phyloP scores from a whole-genome alignment of 1,284 basidiomycete species.

The Takashimella koratensis region DNA sequence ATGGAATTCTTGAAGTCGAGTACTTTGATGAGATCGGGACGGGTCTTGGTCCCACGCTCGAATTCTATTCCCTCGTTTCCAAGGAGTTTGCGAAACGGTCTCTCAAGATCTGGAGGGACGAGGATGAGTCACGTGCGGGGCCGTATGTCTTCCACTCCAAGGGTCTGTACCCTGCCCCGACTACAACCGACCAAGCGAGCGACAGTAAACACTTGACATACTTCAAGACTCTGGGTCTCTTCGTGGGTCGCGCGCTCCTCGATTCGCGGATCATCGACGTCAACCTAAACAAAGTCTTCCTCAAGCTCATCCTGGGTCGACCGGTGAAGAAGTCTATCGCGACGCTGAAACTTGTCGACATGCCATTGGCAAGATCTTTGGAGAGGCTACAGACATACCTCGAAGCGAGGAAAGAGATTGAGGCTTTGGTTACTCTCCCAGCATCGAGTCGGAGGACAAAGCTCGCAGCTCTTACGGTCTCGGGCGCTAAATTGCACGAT shows the following conservation, averaged over 20 bases:
- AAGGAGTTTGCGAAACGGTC: constrained; percentile 86
- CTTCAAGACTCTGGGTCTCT: constrained; percentile 88
- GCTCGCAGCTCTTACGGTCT: constrained; percentile 52
- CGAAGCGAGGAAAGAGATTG: constrained; percentile 49
- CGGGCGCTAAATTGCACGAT: constrained; percentile 65
- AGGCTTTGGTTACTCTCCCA: constrained; percentile 39
- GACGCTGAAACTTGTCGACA: constrained; percentile 78
- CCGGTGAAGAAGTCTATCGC: constrained; percentile 76
- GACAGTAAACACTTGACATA: constrained; percentile 57
- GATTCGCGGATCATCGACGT: constrained; percentile 97
- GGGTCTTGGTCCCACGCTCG: constrained; percentile 94
- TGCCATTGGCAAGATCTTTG: constrained; percentile 78
- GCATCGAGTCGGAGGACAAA: constrained; percentile 42
- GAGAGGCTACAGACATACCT: constrained; percentile 64
- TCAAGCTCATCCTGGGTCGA: constrained; percentile 81
- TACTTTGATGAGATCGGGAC: constrained; percentile 99
- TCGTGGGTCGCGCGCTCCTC: constrained; percentile 95
- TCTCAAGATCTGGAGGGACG: constrained; percentile 85
- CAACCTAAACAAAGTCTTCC: constrained; percentile 86
- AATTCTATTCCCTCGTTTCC: constrained; percentile 93
- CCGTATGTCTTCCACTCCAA: constrained; percentile 72
- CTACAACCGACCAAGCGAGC: constrained; percentile 57
- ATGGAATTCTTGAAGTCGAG: constrained; percentile 91
- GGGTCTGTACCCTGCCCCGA: constrained; percentile 86
- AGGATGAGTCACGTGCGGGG: constrained; percentile 62